Conservation (phyloP, 805 yeast species). For the Candida tibetensis region DNA sequence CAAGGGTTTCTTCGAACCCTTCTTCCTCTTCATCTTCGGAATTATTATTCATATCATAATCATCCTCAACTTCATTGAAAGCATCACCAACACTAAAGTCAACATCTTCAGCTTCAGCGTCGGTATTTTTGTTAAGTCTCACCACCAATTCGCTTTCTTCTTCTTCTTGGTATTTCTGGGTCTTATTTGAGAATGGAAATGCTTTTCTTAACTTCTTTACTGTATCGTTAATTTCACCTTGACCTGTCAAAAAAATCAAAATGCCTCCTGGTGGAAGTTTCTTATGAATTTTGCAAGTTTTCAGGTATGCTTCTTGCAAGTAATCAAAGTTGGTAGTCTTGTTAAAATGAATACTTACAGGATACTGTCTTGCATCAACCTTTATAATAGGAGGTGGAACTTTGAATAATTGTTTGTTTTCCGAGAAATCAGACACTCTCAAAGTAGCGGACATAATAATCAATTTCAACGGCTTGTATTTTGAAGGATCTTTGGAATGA, state of each 20-base stretch:
- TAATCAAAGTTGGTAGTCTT: slow-evolving; percentile 75
- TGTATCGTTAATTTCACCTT: slow-evolving; percentile 78
- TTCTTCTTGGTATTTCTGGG: slow-evolving; percentile 20
- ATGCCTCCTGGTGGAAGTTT: slow-evolving; percentile 92
- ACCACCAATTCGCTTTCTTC: slow-evolving; percentile 26
- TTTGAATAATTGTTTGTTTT: slow-evolving; percentile 65
- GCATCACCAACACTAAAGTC: slow-evolving; percentile 57
- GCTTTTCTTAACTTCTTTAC: slow-evolving; percentile 67
- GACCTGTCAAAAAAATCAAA: slow-evolving; percentile 89
- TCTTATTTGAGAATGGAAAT: slow-evolving; percentile 51
- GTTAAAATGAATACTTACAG: slow-evolving; percentile 89
- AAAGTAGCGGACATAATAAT: slow-evolving; percentile 97
- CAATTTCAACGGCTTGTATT: slow-evolving; percentile 65
- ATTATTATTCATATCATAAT: slow-evolving; percentile 56
- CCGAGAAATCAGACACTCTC: slow-evolving; percentile 89
- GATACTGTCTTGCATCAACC: slow-evolving; percentile 90
- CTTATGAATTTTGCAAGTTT: slow-evolving; percentile 82
- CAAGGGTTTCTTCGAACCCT: slow-evolving; percentile 69
- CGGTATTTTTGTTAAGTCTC: slow-evolving; percentile 57
- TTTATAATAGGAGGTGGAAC: slow-evolving; percentile 82
- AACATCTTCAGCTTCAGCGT: slow-evolving; percentile 82
- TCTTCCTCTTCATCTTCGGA: slow-evolving; percentile 55
- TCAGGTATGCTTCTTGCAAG: slow-evolving; percentile 79
- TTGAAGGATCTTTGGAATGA: slow-evolving; percentile 44
- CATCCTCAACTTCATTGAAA: slow-evolving; percentile 41